Evolutionary conservation across 1,284 basidiomycete species (phyloP).

Genomic region (Tilletia setariae): DNA sequence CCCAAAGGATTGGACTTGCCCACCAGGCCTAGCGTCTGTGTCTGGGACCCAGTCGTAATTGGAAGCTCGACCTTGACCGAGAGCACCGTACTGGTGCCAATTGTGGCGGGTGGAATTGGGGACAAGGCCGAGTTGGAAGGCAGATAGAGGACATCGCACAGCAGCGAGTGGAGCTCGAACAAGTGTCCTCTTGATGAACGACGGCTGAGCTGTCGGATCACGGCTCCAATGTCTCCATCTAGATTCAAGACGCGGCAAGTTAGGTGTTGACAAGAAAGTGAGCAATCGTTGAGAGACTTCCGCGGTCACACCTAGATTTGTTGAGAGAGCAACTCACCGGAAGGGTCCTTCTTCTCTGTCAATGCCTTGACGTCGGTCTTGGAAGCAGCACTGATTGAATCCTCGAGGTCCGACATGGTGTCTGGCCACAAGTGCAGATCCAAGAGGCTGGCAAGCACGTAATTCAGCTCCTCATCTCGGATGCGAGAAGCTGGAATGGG

Average conservation of each 20-base stretch:
- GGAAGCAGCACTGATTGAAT: too few relatives aligned
- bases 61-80: conserved; percentile 13
- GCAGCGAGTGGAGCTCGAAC: conserved; percentile 16
- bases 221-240: background rate
- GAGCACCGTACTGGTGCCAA: conserved; percentile 12
- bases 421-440: conserved; percentile 56
- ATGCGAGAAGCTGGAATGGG: conserved; percentile 57
- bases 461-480: conserved; percentile 83
- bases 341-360: background rate
- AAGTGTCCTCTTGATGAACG: conserved; percentile 14
- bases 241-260: background rate
- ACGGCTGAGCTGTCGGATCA: background rate
- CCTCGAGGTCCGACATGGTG: background rate
- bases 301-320: too few relatives aligned
- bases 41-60: background rate
- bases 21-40: conserved; percentile 16
- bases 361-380: too few relatives aligned
- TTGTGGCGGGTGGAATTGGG: conserved; percentile 8
- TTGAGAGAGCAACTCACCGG: background rate
- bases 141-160: conserved; percentile 15
- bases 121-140: conserved; percentile 4
- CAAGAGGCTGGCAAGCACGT: conserved; percentile 73
- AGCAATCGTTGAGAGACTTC: too few relatives aligned
- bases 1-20: conserved; percentile 15
- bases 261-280: too few relatives aligned